Evolutionary conservation across 108 stramenopile species (phyloP), one percentile per base, ranked within the genome.

Genomic region (Phaeodactylum tricornutum): DNA sequence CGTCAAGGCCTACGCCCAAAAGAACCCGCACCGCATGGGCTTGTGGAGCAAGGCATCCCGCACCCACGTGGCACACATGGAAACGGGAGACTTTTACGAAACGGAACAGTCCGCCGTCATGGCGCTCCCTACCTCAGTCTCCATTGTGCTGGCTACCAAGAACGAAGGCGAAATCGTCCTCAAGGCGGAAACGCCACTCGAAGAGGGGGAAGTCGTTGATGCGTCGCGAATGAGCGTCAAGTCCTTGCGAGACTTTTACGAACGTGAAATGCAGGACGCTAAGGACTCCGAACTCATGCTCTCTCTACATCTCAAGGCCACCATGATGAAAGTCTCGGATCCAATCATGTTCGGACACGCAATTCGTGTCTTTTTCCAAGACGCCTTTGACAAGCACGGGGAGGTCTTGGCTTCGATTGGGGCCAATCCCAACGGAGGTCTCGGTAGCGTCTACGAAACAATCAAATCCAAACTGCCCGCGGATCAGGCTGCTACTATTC

Each of bases 241-340:
- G 33, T 71, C 74, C 11, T 57, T 95, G 21, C 44, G 57, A 22
- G 65, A 66, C 0, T 90, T 82, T 50, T 85, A 72, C 56, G 81
- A 80, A 43, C 44, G 67, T 32, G 88, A 94, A 69, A 88, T 90
- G 29, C 58, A 62, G 14, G 93, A 94, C 51, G 88, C 93, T 48
- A 83, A 86, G 57, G 81, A 90, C 11, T 59, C 71, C 15, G 88
- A 91, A 28, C 66, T 77, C 25, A 48, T 86, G 43, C 66, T 82
- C 11, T 80, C 78, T 58, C 66, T 83, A 63, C 93, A 95, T 53
- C 67, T 95, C 12, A 95, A 95, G 60, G 93, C 93, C 23, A 95
- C 93, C 41, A 95, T 95, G 93, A 95, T 95, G 93, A 95, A 95
- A 67, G 72, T 95, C 9, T 75, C 72, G 26, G 93, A 95, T 59